phyloP scores from a whole-genome alignment of 192 early-diverging fungal species.

The Coemansia sp. region DNA sequence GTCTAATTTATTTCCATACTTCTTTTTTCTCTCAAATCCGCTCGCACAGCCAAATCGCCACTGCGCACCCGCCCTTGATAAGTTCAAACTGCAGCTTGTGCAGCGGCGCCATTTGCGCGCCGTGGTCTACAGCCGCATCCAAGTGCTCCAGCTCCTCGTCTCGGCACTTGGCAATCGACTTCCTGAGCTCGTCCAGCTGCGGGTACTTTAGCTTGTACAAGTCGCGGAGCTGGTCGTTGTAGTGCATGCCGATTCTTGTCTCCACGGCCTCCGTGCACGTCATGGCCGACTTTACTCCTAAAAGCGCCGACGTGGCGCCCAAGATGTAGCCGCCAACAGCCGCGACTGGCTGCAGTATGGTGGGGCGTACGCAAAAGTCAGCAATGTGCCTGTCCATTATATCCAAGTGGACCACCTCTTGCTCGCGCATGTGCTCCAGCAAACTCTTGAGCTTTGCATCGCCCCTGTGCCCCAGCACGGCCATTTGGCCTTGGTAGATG shows the following conservation, averaged over 20 bases:
- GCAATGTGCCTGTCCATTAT: slow-evolving; percentile 75
- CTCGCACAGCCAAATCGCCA: slow-evolving; percentile 88
- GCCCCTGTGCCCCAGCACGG: slow-evolving; percentile 58
- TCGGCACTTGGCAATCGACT: slow-evolving; percentile 79
- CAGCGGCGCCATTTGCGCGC: slow-evolving; percentile 78
- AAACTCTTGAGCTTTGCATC: slow-evolving; percentile 66
- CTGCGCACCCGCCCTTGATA: slow-evolving; percentile 84
- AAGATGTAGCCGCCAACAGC: slow-evolving; percentile 80
- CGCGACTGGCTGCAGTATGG: slow-evolving; percentile 81
- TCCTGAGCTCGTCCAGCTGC: slow-evolving; percentile 56
- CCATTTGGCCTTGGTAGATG: slow-evolving; percentile 95
- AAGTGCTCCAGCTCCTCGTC: slow-evolving; percentile 96
- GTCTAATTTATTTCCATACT: neutral
- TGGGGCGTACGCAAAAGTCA: slow-evolving; percentile 80
- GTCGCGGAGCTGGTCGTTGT: slow-evolving; percentile 92
- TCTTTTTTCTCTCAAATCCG: slow-evolving; percentile 58
- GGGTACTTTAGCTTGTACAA: slow-evolving; percentile 66
- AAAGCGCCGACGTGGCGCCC: slow-evolving; percentile 78
- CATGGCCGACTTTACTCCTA: slow-evolving; percentile 97
- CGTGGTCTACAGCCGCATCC: slow-evolving; percentile 83
- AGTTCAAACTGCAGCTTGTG: slow-evolving; percentile 68
- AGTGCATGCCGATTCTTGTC: slow-evolving; percentile 92
- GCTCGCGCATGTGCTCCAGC: slow-evolving; percentile 93
- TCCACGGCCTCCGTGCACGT: slow-evolving; percentile 99
- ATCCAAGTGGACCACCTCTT: slow-evolving; percentile 81